Conservation (phyloP, 805 yeast species). For the Millerozyma acaciae region DNA sequence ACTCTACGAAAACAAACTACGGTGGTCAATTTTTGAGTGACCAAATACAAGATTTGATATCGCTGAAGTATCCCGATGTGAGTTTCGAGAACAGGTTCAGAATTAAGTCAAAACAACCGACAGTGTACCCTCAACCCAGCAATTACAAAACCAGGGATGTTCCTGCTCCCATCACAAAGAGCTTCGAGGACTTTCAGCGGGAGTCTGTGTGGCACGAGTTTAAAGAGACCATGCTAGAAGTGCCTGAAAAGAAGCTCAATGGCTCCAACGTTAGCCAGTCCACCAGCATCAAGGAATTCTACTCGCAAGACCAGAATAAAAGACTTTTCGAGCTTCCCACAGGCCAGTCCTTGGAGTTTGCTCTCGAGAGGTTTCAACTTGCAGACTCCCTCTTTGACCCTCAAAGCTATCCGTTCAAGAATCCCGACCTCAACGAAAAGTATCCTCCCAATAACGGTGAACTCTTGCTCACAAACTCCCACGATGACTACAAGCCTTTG, state of each 20-base stretch:
- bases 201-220: constrained; percentile 62
- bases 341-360: constrained; percentile 63
- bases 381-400: constrained; percentile 78
- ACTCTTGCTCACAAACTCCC: constrained; percentile 39
- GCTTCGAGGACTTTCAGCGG: constrained; percentile 55
- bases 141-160: constrained; percentile 18
- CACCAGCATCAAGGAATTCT: constrained; percentile 22
- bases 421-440: constrained; percentile 16
- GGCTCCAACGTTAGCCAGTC: constrained; percentile 17
- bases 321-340: constrained; percentile 72
- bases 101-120: constrained; percentile 43
- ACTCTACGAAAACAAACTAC: constrained; percentile 65
- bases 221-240: constrained; percentile 66
- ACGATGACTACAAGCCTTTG: constrained; percentile 68
- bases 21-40: constrained; percentile 67
- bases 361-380: constrained; percentile 55
- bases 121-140: constrained; percentile 30
- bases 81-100: constrained; percentile 39
- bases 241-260: constrained; percentile 39
- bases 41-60: constrained; percentile 44
- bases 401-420: constrained; percentile 32
- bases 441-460: constrained; percentile 51
- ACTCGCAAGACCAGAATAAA: constrained; percentile 24
- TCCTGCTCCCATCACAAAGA: constrained; percentile 35
- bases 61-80: constrained; percentile 22